A percentile compares a stretch with the other conserved stretches of the same genome.
These are phyloP conservation scores for Penicillium digitatum DNA, from an alignment of 2,329 filamentous ascomycete genomes.

Conservation along the genomic window DNA sequence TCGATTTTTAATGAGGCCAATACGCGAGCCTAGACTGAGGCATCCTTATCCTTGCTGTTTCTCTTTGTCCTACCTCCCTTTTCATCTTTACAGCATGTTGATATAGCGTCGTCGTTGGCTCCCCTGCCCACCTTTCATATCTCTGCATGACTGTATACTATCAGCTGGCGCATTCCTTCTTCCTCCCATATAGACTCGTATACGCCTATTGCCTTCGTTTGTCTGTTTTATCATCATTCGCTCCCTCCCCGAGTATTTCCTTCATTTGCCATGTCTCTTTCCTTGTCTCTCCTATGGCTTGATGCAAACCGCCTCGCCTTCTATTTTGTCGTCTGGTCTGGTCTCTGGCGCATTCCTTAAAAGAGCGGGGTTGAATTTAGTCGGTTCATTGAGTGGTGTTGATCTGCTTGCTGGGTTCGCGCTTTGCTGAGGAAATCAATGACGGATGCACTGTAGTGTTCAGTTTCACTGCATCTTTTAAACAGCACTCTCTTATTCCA, in stretches of 20 bases:
- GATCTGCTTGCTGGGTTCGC: conserved; percentile 30
- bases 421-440: conserved; percentile 31
- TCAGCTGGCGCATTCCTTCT: conserved; percentile 26
- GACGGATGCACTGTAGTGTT: conserved; percentile 19
- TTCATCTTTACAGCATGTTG: conserved; percentile 18
- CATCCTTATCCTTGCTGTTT: conserved; percentile 19
- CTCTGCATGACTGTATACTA: conserved; percentile 39
- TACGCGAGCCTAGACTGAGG: conserved; percentile 25
- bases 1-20: conserved; percentile 27
- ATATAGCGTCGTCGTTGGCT: conserved; percentile 18
- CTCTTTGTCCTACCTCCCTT: conserved; percentile 12
- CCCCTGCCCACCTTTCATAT: conserved; percentile 20
- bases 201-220: conserved; percentile 19
- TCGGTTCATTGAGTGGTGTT: conserved; percentile 31
- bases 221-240: conserved; percentile 18
- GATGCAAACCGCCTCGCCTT: conserved; percentile 11
- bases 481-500: conserved; percentile 19
- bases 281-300: conserved; percentile 20
- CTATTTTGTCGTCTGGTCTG: conserved; percentile 26
- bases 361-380: conserved; percentile 33
- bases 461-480: conserved; percentile 9
- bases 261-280: conserved; percentile 20
- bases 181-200: conserved; percentile 18
- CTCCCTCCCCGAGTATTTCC: conserved; percentile 14
- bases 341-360: conserved; percentile 35